Conservation (phyloP, 768 basidiomycete species). For the Auricularia sp. region DNA sequence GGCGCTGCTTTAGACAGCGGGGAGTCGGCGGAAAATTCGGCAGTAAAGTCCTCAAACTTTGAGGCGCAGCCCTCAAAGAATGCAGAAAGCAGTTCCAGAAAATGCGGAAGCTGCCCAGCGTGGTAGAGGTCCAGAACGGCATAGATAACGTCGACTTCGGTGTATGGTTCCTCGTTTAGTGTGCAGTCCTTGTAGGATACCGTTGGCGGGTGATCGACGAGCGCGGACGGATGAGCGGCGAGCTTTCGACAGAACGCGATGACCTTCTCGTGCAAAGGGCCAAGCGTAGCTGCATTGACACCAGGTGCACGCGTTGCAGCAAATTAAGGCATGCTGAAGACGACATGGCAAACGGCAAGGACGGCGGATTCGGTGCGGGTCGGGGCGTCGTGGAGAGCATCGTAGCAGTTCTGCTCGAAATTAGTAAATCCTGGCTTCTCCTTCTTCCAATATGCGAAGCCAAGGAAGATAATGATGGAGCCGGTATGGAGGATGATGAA, state of each 20-base stretch:
- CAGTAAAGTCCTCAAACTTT: background rate
- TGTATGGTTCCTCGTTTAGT: too few relatives aligned
- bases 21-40: background rate
- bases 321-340: background rate
- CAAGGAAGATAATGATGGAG: slow-evolving; percentile 19
- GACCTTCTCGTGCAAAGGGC: too few relatives aligned
- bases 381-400: slow-evolving; percentile 14
- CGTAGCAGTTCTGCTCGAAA: slow-evolving; percentile 25
- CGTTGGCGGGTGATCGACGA: too few relatives aligned
- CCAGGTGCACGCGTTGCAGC: background rate
- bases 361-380: background rate
- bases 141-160: too few relatives aligned
- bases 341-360: background rate
- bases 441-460: slow-evolving; percentile 21
- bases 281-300: too few relatives aligned
- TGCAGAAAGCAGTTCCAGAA: background rate
- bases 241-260: too few relatives aligned
- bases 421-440: slow-evolving; percentile 19
- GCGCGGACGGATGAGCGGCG: too few relatives aligned
- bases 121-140: background rate
- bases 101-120: background rate
- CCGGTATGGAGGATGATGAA: slow-evolving; percentile 17
- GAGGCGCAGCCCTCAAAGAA: background rate
- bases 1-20: background rate
- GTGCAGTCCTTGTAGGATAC: too few relatives aligned